These are phyloP conservation scores for Diaporthe ilicicola DNA, from an alignment of 2,329 filamentous ascomycete genomes.

Conservation along the genomic window DNA sequence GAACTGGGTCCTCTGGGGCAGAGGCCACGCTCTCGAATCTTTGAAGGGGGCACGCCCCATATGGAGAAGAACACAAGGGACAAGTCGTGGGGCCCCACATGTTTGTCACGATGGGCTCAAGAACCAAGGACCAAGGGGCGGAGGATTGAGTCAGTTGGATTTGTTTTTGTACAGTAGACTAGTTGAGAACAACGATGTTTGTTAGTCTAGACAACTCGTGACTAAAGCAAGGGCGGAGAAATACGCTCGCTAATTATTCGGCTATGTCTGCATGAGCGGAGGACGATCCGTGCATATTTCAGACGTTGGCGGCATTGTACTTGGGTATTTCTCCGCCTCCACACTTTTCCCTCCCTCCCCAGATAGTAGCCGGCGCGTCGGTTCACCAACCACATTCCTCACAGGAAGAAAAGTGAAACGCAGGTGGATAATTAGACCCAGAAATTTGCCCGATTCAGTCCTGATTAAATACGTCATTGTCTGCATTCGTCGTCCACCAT, in stretches of 20 bases:
- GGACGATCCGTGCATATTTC: neutral
- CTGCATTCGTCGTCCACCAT: neutral
- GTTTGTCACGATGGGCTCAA: neutral
- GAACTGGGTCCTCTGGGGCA: neutral
- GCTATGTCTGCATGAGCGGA: neutral
- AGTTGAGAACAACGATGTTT: neutral
- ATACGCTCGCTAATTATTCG: constrained; percentile 1
- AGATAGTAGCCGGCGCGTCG: neutral
- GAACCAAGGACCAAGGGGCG: neutral
- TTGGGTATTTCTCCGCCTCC: constrained; percentile 19
- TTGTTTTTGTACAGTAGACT: too few species aligned
- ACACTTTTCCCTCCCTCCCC: neutral
- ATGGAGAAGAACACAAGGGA: neutral
- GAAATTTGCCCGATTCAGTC: constrained; percentile 5
- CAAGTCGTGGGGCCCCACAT: neutral
- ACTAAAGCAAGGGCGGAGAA: neutral
- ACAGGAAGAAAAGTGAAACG: neutral
- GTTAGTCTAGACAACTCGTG: too few species aligned
- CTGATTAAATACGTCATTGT: neutral
- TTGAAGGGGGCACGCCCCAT: constrained; percentile 7
- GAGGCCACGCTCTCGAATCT: constrained; percentile 12
- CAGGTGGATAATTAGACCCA: neutral
- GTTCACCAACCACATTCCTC: neutral
- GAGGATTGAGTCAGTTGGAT: constrained; percentile 13
- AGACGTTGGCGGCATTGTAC: neutral